phyloP scores from a whole-genome alignment of 331 rosid species.

The Dryas integrifolia region DNA sequence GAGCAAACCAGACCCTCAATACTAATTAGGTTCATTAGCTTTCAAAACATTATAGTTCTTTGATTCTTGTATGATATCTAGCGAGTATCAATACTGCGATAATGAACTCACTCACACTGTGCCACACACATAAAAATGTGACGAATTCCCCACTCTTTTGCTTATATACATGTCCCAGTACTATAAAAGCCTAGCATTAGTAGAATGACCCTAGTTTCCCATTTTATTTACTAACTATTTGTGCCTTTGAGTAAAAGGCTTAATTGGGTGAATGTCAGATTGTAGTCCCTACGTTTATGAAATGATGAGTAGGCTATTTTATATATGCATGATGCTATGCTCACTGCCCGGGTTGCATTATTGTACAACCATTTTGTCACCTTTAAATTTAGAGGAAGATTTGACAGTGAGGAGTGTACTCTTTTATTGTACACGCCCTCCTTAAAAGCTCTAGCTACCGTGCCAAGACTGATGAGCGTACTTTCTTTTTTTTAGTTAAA shows the following conservation, averaged over 20 bases:
- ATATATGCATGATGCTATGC: not conserved
- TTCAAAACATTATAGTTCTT: no score
- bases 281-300: not conserved
- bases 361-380: constrained; percentile 3
- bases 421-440: not conserved
- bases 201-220: no score
- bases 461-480: not conserved
- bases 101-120: no score
- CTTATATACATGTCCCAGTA: no score
- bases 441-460: not conserved
- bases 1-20: no score
- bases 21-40: no score
- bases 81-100: no score
- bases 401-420: not conserved
- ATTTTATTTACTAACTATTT: not conserved
- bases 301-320: not conserved
- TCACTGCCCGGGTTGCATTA: not conserved
- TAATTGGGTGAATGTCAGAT: not conserved
- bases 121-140: no score
- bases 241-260: not conserved
- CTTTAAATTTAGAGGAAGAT: not conserved
- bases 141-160: no score
- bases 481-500: not conserved
- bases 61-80: no score
- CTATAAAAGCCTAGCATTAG: no score